phyloP scores from a whole-genome alignment of 1,284 basidiomycete species.

The Naganishia sp. region DNA sequence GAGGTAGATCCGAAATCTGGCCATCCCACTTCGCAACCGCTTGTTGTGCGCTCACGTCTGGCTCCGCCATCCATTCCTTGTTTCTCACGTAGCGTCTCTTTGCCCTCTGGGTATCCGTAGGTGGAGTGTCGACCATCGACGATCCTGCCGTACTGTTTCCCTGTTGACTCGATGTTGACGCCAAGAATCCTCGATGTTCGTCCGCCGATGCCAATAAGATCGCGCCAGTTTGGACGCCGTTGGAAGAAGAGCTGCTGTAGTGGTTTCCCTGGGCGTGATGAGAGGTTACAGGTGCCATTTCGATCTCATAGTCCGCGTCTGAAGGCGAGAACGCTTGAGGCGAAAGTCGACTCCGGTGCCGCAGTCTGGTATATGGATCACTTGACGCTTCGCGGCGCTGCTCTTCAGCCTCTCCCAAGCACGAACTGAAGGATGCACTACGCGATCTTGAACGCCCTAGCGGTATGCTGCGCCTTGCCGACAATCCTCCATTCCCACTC shows the following conservation, averaged over 20 bases:
- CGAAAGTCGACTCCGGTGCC: background rate
- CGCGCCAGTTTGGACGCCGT: slow-evolving; percentile 2
- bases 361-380: background rate
- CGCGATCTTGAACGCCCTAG: slow-evolving; percentile 1
- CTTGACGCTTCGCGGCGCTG: background rate
- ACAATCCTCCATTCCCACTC: slow-evolving; percentile 6
- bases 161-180: background rate
- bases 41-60: slow-evolving; percentile 5
- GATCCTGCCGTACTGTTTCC: background rate
- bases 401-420: slow-evolving; percentile 7
- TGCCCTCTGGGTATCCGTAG: background rate
- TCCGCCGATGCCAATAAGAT: background rate
- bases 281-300: background rate
- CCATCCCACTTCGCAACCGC: slow-evolving; percentile 1
- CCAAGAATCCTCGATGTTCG: slow-evolving; percentile 6
- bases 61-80: slow-evolving; percentile 5
- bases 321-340: background rate
- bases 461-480: background rate
- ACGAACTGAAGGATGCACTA: slow-evolving; percentile 11
- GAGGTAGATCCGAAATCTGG: slow-evolving; percentile 10
- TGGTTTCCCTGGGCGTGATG: background rate
- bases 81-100: slow-evolving; percentile 1
- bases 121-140: background rate
- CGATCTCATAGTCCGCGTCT: background rate
- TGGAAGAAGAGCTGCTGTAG: slow-evolving; percentile 4